Evolutionary conservation across 805 yeast genomes (phyloP), one percentile per base, ranked within the genome.

Genomic region (Lachancea sp.): DNA sequence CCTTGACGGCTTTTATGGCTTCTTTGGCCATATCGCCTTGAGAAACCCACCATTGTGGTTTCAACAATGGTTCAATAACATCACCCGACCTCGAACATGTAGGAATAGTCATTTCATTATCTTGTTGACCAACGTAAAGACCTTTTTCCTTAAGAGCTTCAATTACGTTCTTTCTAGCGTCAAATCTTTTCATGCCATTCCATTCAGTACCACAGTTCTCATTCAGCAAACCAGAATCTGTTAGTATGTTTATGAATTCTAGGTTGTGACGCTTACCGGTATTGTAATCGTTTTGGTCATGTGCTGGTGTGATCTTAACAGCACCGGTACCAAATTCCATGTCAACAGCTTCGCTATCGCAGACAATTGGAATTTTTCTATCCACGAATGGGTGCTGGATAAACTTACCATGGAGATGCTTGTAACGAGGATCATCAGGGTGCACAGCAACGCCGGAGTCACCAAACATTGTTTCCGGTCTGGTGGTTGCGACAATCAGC

Each of bases 291-390:
- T 92, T 92, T 56, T 80, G 83, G 68, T 92, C 98, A 67, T 92
- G 98, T 32, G 96, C 97, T 45, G 98, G 98, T 11, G 98, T 92
- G 62, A 92, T 92, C 69, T 92, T 92, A 47, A 92, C 98, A 36
- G 98, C 98, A 81, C 98, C 98, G 47, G 98, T 92, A 75, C 98
- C 98, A 54, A 92, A 92, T 64, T 85, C 95, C 97, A 92, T 92
- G 65, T 92, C 98, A 49, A 92, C 98, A 29, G 97, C 92, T 66
- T 86, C 95, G 29, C 80, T 61, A 63, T 92, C 98, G 38, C 88
- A 78, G 47, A 92, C 70, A 58, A 92, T 86, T 51, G 98, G 98
- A 40, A 92, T 65, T 58, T 77, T 71, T 63, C 87, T 81, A 60
- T 83, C 84, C 56, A 86, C 67, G 67, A 92, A 84, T 47, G 98